Conservation (phyloP, 345 rosid genomes). For the Kernera saxatilis region DNA sequence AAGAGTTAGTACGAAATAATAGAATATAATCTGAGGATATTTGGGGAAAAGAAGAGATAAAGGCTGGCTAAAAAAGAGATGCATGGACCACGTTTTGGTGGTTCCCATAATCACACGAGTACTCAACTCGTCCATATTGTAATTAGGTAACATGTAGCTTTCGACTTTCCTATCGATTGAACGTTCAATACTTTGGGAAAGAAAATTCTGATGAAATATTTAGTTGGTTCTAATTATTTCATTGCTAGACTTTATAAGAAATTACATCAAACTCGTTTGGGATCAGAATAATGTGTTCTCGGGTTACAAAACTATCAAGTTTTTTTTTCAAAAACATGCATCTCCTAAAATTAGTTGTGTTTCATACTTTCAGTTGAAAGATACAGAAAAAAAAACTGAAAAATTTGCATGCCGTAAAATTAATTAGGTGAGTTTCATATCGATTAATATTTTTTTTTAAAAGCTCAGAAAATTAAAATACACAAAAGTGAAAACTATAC, state of each 20-base stretch:
- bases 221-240: background rate
- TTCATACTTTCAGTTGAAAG: background rate
- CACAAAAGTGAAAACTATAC: background rate
- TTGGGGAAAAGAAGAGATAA: constrained; percentile 13
- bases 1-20: background rate
- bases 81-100: constrained; percentile 33
- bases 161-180: constrained; percentile 19
- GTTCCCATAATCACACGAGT: constrained; percentile 35
- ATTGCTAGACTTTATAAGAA: background rate
- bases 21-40: background rate
- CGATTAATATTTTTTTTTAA: background rate
- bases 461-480: background rate
- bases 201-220: background rate
- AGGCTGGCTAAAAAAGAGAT: constrained; percentile 18
- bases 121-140: constrained; percentile 10
- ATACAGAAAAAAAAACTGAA: background rate
- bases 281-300: background rate
- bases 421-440: background rate
- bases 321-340: too few species aligned
- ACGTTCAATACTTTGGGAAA: constrained; percentile 20
- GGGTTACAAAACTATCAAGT: background rate
- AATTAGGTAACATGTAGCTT: constrained; percentile 30
- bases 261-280: background rate
- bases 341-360: background rate
- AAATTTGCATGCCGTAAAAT: background rate